Evolutionary conservation across 305 asterid genomes (phyloP).

Genomic region (Fraxinus floribunda): DNA sequence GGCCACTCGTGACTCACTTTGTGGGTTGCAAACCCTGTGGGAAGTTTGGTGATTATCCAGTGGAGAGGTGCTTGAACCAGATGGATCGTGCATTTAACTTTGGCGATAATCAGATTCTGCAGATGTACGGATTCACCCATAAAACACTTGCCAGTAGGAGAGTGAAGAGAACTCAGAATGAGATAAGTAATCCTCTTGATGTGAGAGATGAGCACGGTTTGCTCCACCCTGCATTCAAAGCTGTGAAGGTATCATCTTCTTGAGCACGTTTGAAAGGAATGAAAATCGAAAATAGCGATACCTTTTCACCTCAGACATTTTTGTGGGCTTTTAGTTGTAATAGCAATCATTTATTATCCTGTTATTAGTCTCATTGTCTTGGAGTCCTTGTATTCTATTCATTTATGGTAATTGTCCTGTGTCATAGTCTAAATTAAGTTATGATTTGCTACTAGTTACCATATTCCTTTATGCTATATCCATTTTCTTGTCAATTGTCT

Average conservation of each 20-base stretch:
- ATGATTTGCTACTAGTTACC: background rate
- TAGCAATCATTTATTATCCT: background rate
- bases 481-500: background rate
- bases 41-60: slow-evolving; percentile 2
- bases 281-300: background rate
- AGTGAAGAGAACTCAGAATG: background rate
- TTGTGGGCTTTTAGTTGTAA: background rate
- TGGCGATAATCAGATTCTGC: slow-evolving; percentile 10
- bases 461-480: background rate
- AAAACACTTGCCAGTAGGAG: slow-evolving; percentile 3
- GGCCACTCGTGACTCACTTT: slow-evolving; percentile 11
- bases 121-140: slow-evolving; percentile 4
- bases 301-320: background rate
- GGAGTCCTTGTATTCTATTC: background rate
- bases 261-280: background rate
- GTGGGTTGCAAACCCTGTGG: slow-evolving; percentile 11
- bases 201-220: background rate
- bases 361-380: background rate
- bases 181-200: background rate
- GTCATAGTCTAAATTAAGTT: background rate
- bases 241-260: slow-evolving; percentile 9
- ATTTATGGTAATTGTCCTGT: background rate
- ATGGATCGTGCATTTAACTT: slow-evolving; percentile 13
- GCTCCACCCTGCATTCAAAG: slow-evolving; percentile 3
- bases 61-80: slow-evolving; percentile 12